phyloP scores from a whole-genome alignment of 352 stramenopile species.

The Pythium aquatile region DNA sequence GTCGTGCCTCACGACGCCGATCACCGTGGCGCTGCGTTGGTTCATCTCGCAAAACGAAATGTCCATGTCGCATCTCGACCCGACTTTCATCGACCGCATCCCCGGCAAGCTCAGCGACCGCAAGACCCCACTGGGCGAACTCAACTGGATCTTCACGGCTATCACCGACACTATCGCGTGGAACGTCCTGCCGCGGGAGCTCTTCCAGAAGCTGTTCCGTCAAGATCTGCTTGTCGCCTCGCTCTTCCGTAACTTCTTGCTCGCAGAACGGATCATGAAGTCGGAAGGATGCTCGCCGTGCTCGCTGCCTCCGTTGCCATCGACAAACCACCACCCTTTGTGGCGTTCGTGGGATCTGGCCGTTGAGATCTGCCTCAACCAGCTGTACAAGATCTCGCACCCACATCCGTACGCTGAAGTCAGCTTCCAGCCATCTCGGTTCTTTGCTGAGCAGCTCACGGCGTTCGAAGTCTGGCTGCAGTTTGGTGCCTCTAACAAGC shows the following conservation, averaged over 20 bases:
- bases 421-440: constrained; percentile 89
- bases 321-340: constrained; percentile 95
- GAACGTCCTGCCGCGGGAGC: constrained; percentile 94
- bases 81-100: constrained; percentile 87
- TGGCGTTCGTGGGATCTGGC: constrained; percentile 99
- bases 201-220: constrained; percentile 99
- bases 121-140: constrained; percentile 94
- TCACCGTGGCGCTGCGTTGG: constrained; percentile 97
- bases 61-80: constrained; percentile 84
- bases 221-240: constrained; percentile 98
- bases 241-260: constrained; percentile 98
- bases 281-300: constrained; percentile 78
- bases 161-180: constrained; percentile 99
- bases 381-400: constrained; percentile 88
- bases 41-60: constrained; percentile 95
- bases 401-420: constrained; percentile 64
- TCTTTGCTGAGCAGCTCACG: constrained; percentile 98
- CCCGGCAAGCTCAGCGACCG: constrained; percentile 93
- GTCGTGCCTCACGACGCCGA: constrained; percentile 98
- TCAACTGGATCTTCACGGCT: constrained; percentile 99
- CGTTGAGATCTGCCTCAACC: constrained; percentile 96
- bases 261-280: constrained; percentile 97
- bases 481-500: constrained; percentile 88
- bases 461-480: constrained; percentile 99
- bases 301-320: constrained; percentile 93